Evolutionary conservation across 2,329 filamentous ascomycete species (phyloP).

Genomic region (Sporothrix schenckii): DNA sequence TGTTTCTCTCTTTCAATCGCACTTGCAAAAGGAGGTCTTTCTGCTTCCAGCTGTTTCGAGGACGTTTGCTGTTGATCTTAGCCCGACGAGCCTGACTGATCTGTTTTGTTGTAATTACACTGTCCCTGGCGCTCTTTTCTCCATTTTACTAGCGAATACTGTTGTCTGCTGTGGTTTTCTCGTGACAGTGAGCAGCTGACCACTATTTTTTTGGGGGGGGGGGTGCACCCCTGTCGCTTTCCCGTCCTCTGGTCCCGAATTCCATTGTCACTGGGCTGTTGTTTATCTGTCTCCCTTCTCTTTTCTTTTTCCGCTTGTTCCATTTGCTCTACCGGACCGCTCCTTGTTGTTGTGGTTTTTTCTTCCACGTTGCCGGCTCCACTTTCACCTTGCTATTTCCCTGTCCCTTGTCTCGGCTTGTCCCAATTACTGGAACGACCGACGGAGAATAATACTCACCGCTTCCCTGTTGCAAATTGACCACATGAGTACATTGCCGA

Average conservation of each 20-base stretch:
- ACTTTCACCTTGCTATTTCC: conserved; percentile 16
- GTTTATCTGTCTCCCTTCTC: background rate
- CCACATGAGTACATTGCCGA: conserved; percentile 14
- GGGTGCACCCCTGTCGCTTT: conserved; percentile 11
- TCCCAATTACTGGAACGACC: conserved; percentile 18
- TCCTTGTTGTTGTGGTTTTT: background rate
- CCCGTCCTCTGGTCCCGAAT: background rate
- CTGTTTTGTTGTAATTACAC: conserved; percentile 22
- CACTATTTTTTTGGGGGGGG: background rate
- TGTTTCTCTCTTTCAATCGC: background rate
- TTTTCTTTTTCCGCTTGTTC: background rate
- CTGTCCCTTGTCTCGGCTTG: conserved; percentile 10
- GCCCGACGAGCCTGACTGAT: conserved; percentile 29
- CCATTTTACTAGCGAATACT: background rate
- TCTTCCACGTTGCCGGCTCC: conserved; percentile 20
- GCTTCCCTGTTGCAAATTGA: conserved; percentile 13
- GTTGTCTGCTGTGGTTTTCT: conserved; percentile 13
- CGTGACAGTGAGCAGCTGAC: conserved; percentile 16
- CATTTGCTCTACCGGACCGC: conserved; percentile 18
- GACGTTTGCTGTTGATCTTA: conserved; percentile 26
- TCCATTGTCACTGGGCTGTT: background rate
- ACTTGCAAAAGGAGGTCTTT: conserved; percentile 16
- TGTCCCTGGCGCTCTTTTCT: conserved; percentile 27
- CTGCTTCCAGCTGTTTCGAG: conserved; percentile 20
- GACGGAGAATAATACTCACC: conserved; percentile 28